Base-by-base conservation (phyloP, 129 eudicot species). In the Pseudognaphalium luteoalbum region DNA sequence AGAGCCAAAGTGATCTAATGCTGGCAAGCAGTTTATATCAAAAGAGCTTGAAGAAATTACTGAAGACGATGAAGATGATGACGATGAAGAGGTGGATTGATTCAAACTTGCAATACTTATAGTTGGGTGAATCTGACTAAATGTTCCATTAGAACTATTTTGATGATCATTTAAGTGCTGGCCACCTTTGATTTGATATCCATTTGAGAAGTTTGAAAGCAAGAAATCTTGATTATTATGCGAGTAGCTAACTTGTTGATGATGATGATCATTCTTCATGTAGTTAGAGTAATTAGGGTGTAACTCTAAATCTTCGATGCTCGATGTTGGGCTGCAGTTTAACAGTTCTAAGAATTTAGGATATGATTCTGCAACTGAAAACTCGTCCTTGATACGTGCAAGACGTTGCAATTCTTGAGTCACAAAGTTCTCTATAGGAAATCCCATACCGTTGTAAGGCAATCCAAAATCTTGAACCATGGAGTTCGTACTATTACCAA, bases 71-170 rank as follows among this genome's bases (percentile, higher is more conserved):
- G 83, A 69, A 17, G 82, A 78, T 0, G 81, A 78, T 1, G 82
- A 70, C 10, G 65, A 35, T 12, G 54, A 11, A 5, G 79, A 66
- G 32, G 77, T 60, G 37, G 66, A 58, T 19, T 83, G 85, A 59
- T 42, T 73, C 52, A 83, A 59, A 47, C 75, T 83, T 10, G 94
- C 81, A 66, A 86, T 79, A 78, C 86, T 92, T 69, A 86, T 71
- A 56, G 86, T 86, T 6, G 98, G 96, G 62, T 73, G 85, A 17
- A 88, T 88, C 81, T 88, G 92, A 70, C 92, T 81, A 83, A 81
- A 83, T 34, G 72, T 75, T 33, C 81, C 82, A 39, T 76, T 83
- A 68, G 73, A 57, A 66, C 80, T 29, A n/a, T 62, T 68, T n/a
- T 77, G 78, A 11, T 59, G 78, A 10, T 58, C 76, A 39, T 44